These are phyloP conservation scores for Epichloe glyceriae DNA, from an alignment of 2,329 filamentous ascomycete species.

Conservation along the genomic window DNA sequence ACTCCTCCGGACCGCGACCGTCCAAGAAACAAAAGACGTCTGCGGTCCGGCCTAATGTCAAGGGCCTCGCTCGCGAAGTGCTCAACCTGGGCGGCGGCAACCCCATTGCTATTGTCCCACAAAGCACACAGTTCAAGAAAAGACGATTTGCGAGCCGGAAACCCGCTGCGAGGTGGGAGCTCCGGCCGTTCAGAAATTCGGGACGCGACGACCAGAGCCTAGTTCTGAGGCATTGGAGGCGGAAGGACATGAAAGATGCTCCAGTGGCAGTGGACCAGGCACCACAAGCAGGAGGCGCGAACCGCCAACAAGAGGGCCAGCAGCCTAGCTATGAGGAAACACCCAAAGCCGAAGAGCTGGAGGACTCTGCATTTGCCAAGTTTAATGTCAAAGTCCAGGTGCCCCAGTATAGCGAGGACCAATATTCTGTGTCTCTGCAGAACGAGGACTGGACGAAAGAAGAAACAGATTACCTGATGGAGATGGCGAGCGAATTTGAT, in stretches of 20 bases:
- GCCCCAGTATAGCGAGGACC: slow-evolving; percentile 73
- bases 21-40: slow-evolving; percentile 63
- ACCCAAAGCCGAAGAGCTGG: slow-evolving; percentile 18
- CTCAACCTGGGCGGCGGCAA: slow-evolving; percentile 54
- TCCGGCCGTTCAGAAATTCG: slow-evolving; percentile 61
- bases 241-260: slow-evolving; percentile 35
- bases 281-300: not conserved
- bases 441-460: slow-evolving; percentile 75
- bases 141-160: slow-evolving; percentile 40
- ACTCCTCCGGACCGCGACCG: slow-evolving; percentile 38
- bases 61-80: slow-evolving; percentile 52
- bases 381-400: slow-evolving; percentile 74
- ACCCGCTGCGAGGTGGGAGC: slow-evolving; percentile 50
- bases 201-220: slow-evolving; percentile 57
- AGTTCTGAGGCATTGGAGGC: slow-evolving; percentile 67
- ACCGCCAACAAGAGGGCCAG: slow-evolving; percentile 16
- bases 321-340: slow-evolving; percentile 9
- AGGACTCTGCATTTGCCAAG: slow-evolving; percentile 63
- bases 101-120: slow-evolving; percentile 53
- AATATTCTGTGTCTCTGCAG: slow-evolving; percentile 66
- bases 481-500: slow-evolving; percentile 63
- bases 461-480: slow-evolving; percentile 85
- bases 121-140: slow-evolving; percentile 47
- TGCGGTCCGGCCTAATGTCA: slow-evolving; percentile 45
- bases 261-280: slow-evolving; percentile 7